Evolutionary conservation across 345 rosid genomes (phyloP).

Genomic region (Luvunga scandens): DNA sequence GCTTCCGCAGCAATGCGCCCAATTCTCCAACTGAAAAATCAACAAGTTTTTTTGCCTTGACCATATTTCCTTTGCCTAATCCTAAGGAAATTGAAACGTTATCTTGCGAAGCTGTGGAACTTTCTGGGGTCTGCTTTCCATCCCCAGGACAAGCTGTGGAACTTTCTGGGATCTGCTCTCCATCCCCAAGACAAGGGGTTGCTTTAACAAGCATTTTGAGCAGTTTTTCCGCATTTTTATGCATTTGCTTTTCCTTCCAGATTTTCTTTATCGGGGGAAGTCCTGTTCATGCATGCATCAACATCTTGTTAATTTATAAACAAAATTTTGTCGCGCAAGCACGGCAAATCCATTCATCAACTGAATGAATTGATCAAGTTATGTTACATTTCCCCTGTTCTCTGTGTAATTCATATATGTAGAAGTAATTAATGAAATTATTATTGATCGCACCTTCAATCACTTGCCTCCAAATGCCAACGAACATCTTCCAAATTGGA

Average conservation of each 20-base stretch:
- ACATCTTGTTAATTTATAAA: background rate
- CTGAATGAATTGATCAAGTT: no score
- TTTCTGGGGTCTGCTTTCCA: no score
- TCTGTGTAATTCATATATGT: background rate
- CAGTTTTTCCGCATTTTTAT: background rate
- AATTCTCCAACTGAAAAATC: background rate
- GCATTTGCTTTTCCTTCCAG: background rate
- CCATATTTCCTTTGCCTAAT: background rate
- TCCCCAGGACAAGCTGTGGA: no score
- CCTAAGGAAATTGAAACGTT: background rate
- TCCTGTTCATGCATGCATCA: background rate
- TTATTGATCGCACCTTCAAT: background rate
- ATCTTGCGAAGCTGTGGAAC: no score
- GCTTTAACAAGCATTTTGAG: background rate
- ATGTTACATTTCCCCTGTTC: background rate
- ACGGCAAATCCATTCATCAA: no score
- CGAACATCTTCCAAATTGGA: background rate
- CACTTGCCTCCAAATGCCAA: background rate
- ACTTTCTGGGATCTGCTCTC: no score
- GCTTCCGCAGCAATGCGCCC: background rate
- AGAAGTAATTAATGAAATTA: no score
- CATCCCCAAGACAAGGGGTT: no score
- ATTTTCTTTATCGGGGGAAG: background rate
- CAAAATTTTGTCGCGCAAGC: no score
- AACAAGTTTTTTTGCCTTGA: background rate